Percentiles rank a stretch among this genome's conserved stretches.
Evolutionary conservation across 257 asterid genomes (phyloP).

Genomic region (Capsicum chinense): DNA sequence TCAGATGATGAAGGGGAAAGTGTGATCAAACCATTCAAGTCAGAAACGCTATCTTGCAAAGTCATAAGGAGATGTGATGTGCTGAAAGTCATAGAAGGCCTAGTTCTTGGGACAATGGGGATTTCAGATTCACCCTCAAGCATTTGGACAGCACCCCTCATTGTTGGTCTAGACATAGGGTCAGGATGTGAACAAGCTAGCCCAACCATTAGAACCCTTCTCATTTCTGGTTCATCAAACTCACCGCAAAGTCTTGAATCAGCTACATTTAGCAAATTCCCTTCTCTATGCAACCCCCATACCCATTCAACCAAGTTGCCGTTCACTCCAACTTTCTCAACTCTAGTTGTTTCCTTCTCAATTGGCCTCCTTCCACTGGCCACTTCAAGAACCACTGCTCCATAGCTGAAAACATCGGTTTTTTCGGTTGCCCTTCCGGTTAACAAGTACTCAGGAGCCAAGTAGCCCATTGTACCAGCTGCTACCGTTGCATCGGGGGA

Average conservation of each 20-base stretch:
- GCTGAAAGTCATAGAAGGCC: constrained; percentile 69
- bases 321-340: constrained; percentile 46
- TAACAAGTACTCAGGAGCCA: constrained; percentile 81
- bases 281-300: constrained; percentile 74
- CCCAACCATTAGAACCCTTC: constrained; percentile 63
- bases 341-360: constrained; percentile 60
- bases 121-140: constrained; percentile 70
- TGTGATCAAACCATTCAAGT: constrained; percentile 67
- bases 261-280: constrained; percentile 53
- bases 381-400: constrained; percentile 86
- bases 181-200: constrained; percentile 80
- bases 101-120: constrained; percentile 67
- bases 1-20: constrained; percentile 74
- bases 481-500: constrained; percentile 88
- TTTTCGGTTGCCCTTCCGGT: constrained; percentile 81
- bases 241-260: constrained; percentile 60
- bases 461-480: constrained; percentile 89
- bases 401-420: constrained; percentile 78
- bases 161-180: constrained; percentile 70
- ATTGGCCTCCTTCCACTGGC: constrained; percentile 81
- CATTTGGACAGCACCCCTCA: constrained; percentile 84
- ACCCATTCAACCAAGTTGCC: constrained; percentile 85
- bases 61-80: constrained; percentile 66
- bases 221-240: constrained; percentile 68
- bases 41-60: constrained; percentile 79